These are phyloP conservation scores for Epichloe sibirici DNA, from an alignment of 2,329 filamentous ascomycete species.

Conservation along the genomic window DNA sequence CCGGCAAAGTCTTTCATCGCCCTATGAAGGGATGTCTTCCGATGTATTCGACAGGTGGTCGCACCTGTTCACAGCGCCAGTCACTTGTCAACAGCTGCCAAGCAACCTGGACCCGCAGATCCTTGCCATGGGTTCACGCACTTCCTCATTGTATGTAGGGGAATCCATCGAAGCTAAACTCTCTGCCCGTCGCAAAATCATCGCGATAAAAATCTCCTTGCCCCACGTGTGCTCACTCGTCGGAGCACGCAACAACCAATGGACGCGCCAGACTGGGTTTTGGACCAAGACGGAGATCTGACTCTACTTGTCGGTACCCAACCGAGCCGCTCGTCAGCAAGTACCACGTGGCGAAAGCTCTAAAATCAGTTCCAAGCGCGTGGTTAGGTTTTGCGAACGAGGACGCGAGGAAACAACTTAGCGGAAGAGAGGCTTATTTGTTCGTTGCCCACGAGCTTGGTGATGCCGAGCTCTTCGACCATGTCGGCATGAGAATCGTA, in stretches of 20 bases:
- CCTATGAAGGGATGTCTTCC: too few relatives aligned
- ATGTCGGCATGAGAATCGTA: neutral
- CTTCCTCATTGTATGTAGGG: too few relatives aligned
- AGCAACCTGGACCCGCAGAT: too few relatives aligned
- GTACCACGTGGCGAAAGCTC: slow-evolving; percentile 8
- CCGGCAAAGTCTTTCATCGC: too few relatives aligned
- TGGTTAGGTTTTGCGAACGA: neutral
- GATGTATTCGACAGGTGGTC: too few relatives aligned
- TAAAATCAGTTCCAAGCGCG: slow-evolving; percentile 3
- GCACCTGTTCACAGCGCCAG: too few relatives aligned
- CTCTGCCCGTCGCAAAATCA: too few relatives aligned
- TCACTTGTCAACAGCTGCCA: too few relatives aligned
- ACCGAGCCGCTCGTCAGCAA: slow-evolving; percentile 6
- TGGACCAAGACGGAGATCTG: neutral
- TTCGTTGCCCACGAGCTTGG: neutral
- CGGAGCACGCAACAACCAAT: neutral
- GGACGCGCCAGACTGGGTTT: neutral
- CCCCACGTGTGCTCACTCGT: too few relatives aligned
- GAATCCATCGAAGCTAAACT: too few relatives aligned
- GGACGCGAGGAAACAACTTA: neutral
- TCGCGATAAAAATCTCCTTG: too few relatives aligned
- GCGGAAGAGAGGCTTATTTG: neutral
- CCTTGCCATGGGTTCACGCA: too few relatives aligned
- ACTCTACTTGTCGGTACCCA: neutral
- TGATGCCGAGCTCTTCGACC: neutral